phyloP scores from a whole-genome alignment of 2,329 filamentous ascomycete genomes.

The Geoglossum cookeanum region DNA sequence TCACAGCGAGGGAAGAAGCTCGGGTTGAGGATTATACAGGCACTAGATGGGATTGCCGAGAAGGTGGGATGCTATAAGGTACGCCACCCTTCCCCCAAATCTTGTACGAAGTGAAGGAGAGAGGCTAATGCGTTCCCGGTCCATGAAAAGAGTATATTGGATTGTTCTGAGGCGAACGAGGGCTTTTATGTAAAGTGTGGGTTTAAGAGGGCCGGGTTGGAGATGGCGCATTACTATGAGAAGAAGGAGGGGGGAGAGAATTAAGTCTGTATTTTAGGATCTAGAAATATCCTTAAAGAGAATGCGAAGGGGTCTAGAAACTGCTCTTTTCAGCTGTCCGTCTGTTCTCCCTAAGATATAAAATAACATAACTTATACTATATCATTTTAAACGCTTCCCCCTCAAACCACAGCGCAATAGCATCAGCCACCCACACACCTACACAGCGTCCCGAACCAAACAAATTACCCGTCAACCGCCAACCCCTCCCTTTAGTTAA shows the following conservation, averaged over 20 bases:
- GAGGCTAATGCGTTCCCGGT: not conserved
- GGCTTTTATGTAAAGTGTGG: conserved; percentile 98
- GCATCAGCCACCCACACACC: too few species aligned
- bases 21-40: conserved; percentile 80
- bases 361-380: too few species aligned
- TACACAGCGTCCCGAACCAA: too few species aligned
- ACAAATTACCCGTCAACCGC: too few species aligned
- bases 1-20: conserved; percentile 97
- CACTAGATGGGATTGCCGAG: conserved; percentile 72
- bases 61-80: conserved; percentile 86
- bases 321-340: too few species aligned
- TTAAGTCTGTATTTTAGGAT: too few species aligned
- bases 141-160: conserved; percentile 55
- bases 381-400: too few species aligned
- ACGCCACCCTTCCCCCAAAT: conserved; percentile 9
- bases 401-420: too few species aligned
- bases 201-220: conserved; percentile 73
- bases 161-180: conserved; percentile 91
- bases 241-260: not conserved
- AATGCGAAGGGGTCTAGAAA: too few species aligned
- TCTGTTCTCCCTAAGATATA: too few species aligned
- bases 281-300: too few species aligned
- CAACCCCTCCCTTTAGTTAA: too few species aligned
- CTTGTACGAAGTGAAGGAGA: not conserved
- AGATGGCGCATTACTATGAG: conserved; percentile 89